phyloP scores from a whole-genome alignment of 2,329 filamentous ascomycete species.

The Phyllosticta citrichinensis region DNA sequence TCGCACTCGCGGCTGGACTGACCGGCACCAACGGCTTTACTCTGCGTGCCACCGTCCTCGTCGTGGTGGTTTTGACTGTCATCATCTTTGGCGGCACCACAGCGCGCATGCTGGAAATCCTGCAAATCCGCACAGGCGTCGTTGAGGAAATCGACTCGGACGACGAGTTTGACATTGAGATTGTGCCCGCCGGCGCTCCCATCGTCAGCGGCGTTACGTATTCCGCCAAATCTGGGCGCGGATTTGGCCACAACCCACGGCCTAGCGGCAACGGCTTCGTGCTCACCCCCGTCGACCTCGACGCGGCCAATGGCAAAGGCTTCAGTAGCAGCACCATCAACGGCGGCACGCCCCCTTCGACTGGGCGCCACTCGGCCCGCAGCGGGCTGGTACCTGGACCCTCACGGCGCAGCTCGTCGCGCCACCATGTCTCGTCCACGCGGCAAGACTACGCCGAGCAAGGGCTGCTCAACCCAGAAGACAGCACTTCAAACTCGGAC shows the following conservation, averaged over 20 bases:
- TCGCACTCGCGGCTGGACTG: conserved; percentile 83
- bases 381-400: background rate
- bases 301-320: conserved; percentile 36
- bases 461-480: conserved; percentile 42
- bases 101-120: conserved; percentile 91
- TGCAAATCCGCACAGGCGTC: conserved; percentile 92
- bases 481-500: conserved; percentile 39
- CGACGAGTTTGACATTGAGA: conserved; percentile 95
- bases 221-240: conserved; percentile 67
- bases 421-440: conserved; percentile 24
- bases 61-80: conserved; percentile 93
- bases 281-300: conserved; percentile 38
- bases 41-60: conserved; percentile 86
- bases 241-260: conserved; percentile 67
- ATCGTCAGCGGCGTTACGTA: conserved; percentile 41
- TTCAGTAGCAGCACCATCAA: conserved; percentile 48
- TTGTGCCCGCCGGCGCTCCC: conserved; percentile 47
- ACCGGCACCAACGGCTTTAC: conserved; percentile 72
- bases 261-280: conserved; percentile 43
- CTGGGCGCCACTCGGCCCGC: conserved; percentile 27
- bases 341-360: conserved; percentile 26
- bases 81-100: conserved; percentile 99
- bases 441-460: conserved; percentile 38
- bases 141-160: conserved; percentile 96
- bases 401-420: conserved; percentile 43